Conservation (phyloP, 1,284 basidiomycete genomes). For the Polyporus tsugae region DNA sequence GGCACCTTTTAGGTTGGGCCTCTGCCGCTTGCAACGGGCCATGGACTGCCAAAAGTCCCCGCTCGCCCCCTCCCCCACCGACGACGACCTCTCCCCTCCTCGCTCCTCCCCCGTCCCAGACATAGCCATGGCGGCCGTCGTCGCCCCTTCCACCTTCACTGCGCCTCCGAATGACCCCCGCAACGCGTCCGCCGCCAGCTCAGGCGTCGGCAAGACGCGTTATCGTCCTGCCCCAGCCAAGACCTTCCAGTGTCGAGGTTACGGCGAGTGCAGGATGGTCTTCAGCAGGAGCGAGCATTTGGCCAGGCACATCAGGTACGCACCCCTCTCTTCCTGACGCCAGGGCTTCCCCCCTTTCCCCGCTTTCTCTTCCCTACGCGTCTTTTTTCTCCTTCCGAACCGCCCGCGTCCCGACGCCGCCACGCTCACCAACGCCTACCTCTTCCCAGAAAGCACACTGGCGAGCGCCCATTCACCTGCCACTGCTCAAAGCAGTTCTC, state of each 20-base stretch:
- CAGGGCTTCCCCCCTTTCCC: constrained; percentile 16
- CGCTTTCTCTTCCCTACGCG: constrained; percentile 31
- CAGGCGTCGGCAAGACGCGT: constrained; percentile 57
- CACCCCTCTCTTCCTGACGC: constrained; percentile 37
- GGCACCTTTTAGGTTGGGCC: constrained; percentile 45
- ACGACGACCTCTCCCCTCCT: constrained; percentile 14
- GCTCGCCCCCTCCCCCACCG: constrained; percentile 17
- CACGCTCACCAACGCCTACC: constrained; percentile 23
- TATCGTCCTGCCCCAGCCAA: constrained; percentile 84
- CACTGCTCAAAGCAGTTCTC: constrained; percentile 97
- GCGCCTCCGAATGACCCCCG: constrained; percentile 18
- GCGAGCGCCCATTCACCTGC: constrained; percentile 94
- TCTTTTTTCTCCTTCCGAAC: constrained; percentile 18
- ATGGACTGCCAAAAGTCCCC: constrained; percentile 43
- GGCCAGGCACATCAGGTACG: constrained; percentile 92
- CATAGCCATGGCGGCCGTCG: constrained; percentile 40
- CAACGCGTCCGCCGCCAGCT: constrained; percentile 24
- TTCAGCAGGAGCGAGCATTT: constrained; percentile 96
- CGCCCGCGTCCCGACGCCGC: constrained; percentile 32
- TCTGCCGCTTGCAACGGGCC: constrained; percentile 35
- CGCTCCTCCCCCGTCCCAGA: constrained; percentile 2
- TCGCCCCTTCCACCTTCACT: constrained; percentile 28
- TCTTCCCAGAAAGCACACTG: constrained; percentile 88
- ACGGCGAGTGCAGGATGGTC: constrained; percentile 95
- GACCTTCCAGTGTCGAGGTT: constrained; percentile 95